Conservation (phyloP, 768 basidiomycete genomes). For the Cubamyces lactineus region DNA sequence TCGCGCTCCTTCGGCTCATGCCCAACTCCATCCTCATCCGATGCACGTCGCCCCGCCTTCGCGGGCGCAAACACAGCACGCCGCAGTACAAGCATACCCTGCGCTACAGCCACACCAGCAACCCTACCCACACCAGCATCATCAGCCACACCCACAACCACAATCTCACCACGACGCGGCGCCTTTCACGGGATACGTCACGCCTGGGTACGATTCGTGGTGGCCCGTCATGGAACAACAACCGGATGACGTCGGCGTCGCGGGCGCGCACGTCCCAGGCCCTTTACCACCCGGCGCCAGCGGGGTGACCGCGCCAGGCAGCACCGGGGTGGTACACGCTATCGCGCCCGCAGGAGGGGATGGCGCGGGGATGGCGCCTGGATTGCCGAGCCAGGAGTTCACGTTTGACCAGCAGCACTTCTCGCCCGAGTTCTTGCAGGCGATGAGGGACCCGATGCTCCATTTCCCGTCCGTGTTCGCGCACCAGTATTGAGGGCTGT, state of each 20-base stretch:
- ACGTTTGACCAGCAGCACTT: constrained; percentile 31
- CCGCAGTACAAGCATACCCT: background rate
- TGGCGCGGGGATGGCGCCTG: background rate
- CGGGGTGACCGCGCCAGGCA: background rate
- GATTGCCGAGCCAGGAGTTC: constrained; percentile 28
- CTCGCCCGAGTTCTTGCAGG: constrained; percentile 30
- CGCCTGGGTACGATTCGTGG: constrained; percentile 23
- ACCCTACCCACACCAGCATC: background rate
- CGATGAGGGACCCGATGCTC: constrained; percentile 26
- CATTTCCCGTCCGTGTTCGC: constrained; percentile 25
- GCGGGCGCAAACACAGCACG: background rate
- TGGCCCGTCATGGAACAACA: constrained; percentile 14
- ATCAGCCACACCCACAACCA: background rate
- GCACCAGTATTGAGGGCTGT: background rate
- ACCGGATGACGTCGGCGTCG: background rate
- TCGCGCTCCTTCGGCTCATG: background rate
- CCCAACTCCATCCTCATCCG: background rate
- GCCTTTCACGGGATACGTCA: constrained; percentile 1
- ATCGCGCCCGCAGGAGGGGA: background rate
- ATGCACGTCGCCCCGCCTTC: background rate
- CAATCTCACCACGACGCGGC: background rate
- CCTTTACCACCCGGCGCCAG: background rate
- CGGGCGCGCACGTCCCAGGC: background rate
- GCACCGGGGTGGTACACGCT: background rate
- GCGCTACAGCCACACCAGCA: background rate